These are phyloP conservation scores for Agaricus blazei DNA, from an alignment of 768 basidiomycete genomes.

Conservation along the genomic window DNA sequence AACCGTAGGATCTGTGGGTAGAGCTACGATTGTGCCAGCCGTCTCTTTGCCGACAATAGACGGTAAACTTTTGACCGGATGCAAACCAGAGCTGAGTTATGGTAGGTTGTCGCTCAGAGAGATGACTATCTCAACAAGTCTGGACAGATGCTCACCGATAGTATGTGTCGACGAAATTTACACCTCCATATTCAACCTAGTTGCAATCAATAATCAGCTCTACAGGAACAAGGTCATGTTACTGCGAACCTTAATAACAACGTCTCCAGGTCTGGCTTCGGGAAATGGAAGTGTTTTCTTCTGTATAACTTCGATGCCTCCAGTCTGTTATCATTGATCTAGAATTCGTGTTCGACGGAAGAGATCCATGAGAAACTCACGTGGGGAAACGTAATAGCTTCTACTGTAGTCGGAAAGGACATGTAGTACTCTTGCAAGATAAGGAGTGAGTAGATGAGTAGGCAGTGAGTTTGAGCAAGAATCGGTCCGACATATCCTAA, in stretches of 20 bases:
- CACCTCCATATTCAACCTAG: slow-evolving; percentile 68
- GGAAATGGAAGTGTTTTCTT: slow-evolving; percentile 68
- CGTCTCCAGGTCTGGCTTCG: slow-evolving; percentile 49
- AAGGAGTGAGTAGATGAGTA: slow-evolving; percentile 18
- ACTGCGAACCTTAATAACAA: slow-evolving; percentile 40
- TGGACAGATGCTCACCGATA: slow-evolving; percentile 42
- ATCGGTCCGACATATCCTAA: too few relatives aligned
- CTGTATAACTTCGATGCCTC: slow-evolving; percentile 74
- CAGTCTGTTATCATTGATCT: slow-evolving; percentile 34
- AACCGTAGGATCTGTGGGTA: slow-evolving; percentile 66
- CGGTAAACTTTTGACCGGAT: slow-evolving; percentile 54
- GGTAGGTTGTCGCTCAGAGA: neutral
- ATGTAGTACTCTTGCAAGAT: slow-evolving; percentile 23
- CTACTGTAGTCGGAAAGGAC: slow-evolving; percentile 55
- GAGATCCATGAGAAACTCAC: slow-evolving; percentile 16
- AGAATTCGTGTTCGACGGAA: neutral
- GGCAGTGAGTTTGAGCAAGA: too few relatives aligned
- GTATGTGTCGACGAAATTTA: slow-evolving; percentile 90
- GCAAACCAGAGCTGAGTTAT: slow-evolving; percentile 51
- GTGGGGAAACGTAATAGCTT: slow-evolving; percentile 67
- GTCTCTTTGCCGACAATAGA: slow-evolving; percentile 73
- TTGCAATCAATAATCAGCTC: neutral
- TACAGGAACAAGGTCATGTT: neutral
- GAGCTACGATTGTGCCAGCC: slow-evolving; percentile 66
- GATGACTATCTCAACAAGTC: neutral